Conservation (phyloP, 768 basidiomycete species). For the Agrocybe praecox region DNA sequence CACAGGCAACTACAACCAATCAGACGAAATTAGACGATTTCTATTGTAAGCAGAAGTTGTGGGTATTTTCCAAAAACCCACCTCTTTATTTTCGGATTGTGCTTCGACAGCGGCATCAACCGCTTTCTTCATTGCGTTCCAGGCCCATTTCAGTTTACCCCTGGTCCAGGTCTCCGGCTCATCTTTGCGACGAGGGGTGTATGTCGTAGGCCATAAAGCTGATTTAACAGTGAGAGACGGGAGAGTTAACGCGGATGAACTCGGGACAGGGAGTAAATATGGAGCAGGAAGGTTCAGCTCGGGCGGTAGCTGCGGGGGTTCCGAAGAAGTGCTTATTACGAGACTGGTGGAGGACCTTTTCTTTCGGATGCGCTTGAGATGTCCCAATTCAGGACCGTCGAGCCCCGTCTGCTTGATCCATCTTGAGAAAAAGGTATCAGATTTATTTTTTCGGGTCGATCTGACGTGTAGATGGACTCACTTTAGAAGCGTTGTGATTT, state of each 20-base stretch:
- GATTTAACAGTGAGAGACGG: slow-evolving; percentile 68
- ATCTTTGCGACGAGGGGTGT: slow-evolving; percentile 67
- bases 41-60: background rate
- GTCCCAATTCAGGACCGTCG: slow-evolving; percentile 63
- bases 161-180: slow-evolving; percentile 70
- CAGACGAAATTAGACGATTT: too few species aligned
- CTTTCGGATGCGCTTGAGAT: slow-evolving; percentile 79
- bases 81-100: slow-evolving; percentile 54
- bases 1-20: slow-evolving; percentile 70
- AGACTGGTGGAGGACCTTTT: slow-evolving; percentile 47
- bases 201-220: slow-evolving; percentile 85
- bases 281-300: slow-evolving; percentile 50
- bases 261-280: slow-evolving; percentile 64
- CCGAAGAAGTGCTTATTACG: slow-evolving; percentile 45
- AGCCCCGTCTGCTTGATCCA: slow-evolving; percentile 69
- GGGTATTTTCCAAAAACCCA: slow-evolving; percentile 30
- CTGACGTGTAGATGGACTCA: slow-evolving; percentile 27
- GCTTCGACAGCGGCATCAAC: slow-evolving; percentile 52
- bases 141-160: slow-evolving; percentile 74
- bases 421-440: slow-evolving; percentile 33
- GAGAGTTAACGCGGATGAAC: slow-evolving; percentile 64
- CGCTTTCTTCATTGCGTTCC: slow-evolving; percentile 60
- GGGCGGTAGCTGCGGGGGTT: slow-evolving; percentile 51
- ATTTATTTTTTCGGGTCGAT: background rate
- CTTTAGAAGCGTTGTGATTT: slow-evolving; percentile 67